These are phyloP conservation scores for Triglochin maritima DNA, from an alignment of 106 monocot genomes.

Conservation along the genomic window DNA sequence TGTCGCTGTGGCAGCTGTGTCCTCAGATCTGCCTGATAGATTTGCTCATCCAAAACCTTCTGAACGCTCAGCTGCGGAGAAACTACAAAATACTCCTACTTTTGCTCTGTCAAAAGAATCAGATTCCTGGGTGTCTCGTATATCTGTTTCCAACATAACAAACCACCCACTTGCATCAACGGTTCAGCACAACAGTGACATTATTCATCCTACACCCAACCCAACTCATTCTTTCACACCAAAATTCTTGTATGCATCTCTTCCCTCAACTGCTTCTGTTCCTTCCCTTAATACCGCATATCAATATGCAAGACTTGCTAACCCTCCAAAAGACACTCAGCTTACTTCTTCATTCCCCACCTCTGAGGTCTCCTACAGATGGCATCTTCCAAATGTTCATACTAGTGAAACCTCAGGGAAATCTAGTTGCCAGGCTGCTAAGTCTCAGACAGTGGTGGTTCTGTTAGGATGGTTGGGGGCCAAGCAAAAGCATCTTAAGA, in stretches of 20 bases:
- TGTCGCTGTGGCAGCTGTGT: conserved; percentile 54
- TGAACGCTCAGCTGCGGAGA: not conserved
- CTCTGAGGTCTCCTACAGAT: conserved; percentile 53
- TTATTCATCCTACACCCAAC: not conserved
- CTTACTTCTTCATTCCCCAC: conserved; percentile 11
- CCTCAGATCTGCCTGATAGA: conserved; percentile 46
- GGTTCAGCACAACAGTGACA: not conserved
- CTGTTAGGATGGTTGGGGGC: conserved; percentile 92
- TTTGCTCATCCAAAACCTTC: conserved; percentile 23
- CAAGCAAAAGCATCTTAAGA: conserved; percentile 79
- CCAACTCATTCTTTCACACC: conserved; percentile 1
- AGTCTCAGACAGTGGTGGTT: conserved; percentile 73
- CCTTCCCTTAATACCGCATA: conserved; percentile 35
- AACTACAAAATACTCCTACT: not conserved
- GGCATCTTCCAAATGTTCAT: conserved; percentile 69
- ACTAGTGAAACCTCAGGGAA: conserved; percentile 8
- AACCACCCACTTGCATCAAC: conserved; percentile 12
- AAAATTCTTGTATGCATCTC: conserved; percentile 8
- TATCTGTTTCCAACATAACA: conserved; percentile 31
- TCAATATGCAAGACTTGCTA: conserved; percentile 52
- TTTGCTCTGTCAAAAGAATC: not conserved
- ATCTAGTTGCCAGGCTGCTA: conserved; percentile 21
- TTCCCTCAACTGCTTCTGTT: conserved; percentile 15
- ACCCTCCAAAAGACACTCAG: conserved; percentile 1
- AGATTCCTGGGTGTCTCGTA: conserved; percentile 19